These are phyloP conservation scores for Cordyceps militaris DNA, from an alignment of 2,329 filamentous ascomycete species.

Conservation along the genomic window DNA sequence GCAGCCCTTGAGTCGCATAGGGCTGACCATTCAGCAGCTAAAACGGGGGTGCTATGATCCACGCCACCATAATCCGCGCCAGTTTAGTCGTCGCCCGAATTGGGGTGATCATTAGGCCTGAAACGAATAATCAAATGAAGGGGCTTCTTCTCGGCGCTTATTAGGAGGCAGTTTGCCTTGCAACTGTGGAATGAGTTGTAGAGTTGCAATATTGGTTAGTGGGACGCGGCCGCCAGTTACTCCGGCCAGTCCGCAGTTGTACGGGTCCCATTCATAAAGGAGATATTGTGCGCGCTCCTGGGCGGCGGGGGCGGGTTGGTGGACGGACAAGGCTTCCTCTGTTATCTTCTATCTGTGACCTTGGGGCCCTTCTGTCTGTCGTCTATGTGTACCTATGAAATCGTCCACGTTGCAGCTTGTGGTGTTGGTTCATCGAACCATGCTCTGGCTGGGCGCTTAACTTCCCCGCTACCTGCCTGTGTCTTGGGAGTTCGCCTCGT, in stretches of 20 bases:
- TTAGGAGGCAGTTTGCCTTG: neutral
- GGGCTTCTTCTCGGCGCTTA: neutral
- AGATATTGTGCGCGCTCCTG: neutral
- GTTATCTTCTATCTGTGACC: neutral
- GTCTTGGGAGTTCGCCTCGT: neutral
- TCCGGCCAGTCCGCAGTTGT: neutral
- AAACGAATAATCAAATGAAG: neutral
- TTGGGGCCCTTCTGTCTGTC: neutral
- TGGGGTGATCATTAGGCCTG: neutral
- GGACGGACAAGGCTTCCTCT: neutral
- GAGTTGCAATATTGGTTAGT: neutral
- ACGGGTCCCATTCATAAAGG: neutral
- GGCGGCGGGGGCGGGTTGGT: too few species aligned
- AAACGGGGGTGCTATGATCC: conserved; percentile 3
- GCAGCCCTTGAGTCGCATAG: neutral
- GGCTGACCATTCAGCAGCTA: conserved; percentile 9
- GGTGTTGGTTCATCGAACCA: neutral
- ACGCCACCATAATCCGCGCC: conserved; percentile 9
- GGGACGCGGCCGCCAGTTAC: neutral
- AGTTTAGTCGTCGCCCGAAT: neutral
- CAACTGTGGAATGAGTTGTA: neutral
- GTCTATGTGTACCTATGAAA: neutral
- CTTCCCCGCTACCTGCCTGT: too few species aligned
- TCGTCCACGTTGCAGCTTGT: neutral
- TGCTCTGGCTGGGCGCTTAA: too few species aligned